These are phyloP conservation scores for Obelidium mucronatum DNA, from an alignment of 192 early-diverging fungal species.

Conservation along the genomic window DNA sequence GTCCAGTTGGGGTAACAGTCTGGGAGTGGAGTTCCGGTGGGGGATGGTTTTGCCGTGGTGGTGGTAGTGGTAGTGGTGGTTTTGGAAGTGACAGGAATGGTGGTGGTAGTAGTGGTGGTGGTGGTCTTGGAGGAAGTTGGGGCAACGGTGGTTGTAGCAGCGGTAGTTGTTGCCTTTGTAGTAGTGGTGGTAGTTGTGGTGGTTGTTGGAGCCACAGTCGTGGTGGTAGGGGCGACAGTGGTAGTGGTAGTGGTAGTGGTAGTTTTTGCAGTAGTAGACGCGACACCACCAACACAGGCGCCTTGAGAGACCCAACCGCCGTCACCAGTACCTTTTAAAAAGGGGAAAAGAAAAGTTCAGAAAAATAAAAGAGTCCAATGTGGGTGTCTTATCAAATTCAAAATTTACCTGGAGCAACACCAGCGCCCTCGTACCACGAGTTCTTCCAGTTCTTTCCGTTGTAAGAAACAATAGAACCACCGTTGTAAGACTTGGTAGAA, in stretches of 20 bases:
- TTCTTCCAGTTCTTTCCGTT: constrained; percentile 21
- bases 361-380: background rate
- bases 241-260: background rate
- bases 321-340: background rate
- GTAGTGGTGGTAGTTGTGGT: background rate
- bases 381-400: no score
- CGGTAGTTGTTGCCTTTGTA: background rate
- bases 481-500: constrained; percentile 2
- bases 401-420: no score
- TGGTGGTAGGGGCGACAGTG: background rate
- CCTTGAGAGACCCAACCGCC: background rate
- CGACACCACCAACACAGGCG: background rate
- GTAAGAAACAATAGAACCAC: constrained; percentile 21
- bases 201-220: background rate
- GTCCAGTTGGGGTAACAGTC: constrained; percentile 9
- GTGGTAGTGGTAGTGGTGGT: background rate
- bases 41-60: background rate
- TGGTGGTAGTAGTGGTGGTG: background rate
- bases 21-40: background rate
- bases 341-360: background rate
- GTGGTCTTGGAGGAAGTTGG: background rate
- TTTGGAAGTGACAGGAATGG: background rate
- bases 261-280: background rate
- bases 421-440: no score
- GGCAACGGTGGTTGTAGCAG: background rate